Evolutionary conservation across 1,284 basidiomycete species (phyloP).

Genomic region (Boletellus dicymbophilus): DNA sequence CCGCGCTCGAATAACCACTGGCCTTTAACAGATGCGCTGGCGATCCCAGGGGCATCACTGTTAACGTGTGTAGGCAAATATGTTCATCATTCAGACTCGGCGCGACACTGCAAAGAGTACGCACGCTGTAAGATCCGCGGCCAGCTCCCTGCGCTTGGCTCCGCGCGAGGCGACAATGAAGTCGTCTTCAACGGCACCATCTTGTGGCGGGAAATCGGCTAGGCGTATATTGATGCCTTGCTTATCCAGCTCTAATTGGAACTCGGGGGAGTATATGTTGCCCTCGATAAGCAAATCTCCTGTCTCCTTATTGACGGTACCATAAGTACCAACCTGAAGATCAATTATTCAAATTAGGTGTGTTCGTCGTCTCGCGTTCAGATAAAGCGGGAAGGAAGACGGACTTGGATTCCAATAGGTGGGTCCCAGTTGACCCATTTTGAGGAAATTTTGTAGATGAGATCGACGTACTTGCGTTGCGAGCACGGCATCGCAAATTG

Average conservation of each 20-base stretch:
- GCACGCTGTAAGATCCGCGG: constrained; percentile 15
- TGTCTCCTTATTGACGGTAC: constrained; percentile 18
- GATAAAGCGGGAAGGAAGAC: background rate
- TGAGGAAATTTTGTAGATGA: constrained; percentile 21
- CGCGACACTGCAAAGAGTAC: background rate
- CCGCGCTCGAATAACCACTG: constrained; percentile 31
- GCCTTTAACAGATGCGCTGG: constrained; percentile 22
- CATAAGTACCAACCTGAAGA: constrained; percentile 26
- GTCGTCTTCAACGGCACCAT: constrained; percentile 20
- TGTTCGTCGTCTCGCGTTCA: too few species aligned
- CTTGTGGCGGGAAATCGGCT: constrained; percentile 11
- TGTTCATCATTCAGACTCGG: background rate
- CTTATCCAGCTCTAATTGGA: constrained; percentile 19
- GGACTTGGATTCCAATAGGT: constrained; percentile 24
- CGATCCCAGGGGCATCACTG: constrained; percentile 22
- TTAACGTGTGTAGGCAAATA: background rate
- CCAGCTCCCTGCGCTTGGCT: constrained; percentile 4
- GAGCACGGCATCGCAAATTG: too few species aligned
- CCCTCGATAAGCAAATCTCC: constrained; percentile 22
- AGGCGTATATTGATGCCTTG: constrained; percentile 1
- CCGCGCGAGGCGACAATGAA: constrained; percentile 24
- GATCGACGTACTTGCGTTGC: constrained; percentile 29
- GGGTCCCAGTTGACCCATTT: constrained; percentile 36
- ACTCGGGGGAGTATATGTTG: constrained; percentile 23
- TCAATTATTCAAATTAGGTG: background rate